phyloP scores from a whole-genome alignment of 1,284 basidiomycete species.

The Leccinum huronense region DNA sequence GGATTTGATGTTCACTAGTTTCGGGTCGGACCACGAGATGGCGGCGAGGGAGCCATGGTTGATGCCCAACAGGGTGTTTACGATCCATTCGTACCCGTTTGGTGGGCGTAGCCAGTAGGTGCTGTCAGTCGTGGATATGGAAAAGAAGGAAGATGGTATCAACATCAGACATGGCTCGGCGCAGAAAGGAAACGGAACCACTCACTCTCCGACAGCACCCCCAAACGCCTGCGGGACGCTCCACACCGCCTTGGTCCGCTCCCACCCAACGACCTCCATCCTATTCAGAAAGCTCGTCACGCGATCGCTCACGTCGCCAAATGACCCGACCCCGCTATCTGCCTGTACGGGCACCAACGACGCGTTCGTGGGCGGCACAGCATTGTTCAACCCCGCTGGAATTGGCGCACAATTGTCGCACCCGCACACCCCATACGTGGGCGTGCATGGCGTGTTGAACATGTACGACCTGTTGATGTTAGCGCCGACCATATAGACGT shows the following conservation, averaged over 20 bases:
- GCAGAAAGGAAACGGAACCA: constrained; percentile 2
- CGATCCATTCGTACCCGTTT: constrained; percentile 66
- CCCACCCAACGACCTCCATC: constrained; percentile 61
- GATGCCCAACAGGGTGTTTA: constrained; percentile 61
- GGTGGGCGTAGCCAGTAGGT: constrained; percentile 71
- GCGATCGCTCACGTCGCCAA: constrained; percentile 58
- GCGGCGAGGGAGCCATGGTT: constrained; percentile 70
- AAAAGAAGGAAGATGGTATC: not conserved
- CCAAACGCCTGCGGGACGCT: constrained; percentile 78
- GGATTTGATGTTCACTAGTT: constrained; percentile 57
- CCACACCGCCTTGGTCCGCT: constrained; percentile 56
- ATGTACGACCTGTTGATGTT: constrained; percentile 64
- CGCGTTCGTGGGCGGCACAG: constrained; percentile 31
- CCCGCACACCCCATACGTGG: constrained; percentile 68
- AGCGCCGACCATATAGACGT: constrained; percentile 61
- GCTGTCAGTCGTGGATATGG: constrained; percentile 4
- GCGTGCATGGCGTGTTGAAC: constrained; percentile 57
- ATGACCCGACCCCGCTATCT: constrained; percentile 32
- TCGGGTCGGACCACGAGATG: constrained; percentile 70
- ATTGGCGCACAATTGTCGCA: constrained; percentile 53
- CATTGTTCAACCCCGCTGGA: constrained; percentile 28
- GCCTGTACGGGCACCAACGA: constrained; percentile 23
- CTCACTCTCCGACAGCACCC: constrained; percentile 49
- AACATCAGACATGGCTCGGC: not conserved
- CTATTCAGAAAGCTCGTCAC: constrained; percentile 62